Conservation (phyloP, 2,329 filamentous ascomycete genomes). For the Botrytis elliptica region DNA sequence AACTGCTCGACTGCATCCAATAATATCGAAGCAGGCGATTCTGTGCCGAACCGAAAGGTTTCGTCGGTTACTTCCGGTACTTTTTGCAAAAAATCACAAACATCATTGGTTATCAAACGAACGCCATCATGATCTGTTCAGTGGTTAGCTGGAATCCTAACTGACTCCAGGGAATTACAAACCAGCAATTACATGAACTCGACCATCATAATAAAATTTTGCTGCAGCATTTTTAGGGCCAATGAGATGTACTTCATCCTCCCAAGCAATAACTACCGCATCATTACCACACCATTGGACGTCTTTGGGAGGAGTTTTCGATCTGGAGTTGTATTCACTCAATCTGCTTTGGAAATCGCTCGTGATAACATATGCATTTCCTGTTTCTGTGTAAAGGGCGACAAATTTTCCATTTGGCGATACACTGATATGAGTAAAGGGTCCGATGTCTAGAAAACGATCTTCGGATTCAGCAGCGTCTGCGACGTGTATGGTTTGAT, state of each 20-base stretch:
- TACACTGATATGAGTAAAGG: constrained; percentile 85
- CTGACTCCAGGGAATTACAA: constrained; percentile 38
- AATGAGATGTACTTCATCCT: constrained; percentile 93
- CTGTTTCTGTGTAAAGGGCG: constrained; percentile 80
- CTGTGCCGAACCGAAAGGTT: constrained; percentile 84
- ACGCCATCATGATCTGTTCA: constrained; percentile 73
- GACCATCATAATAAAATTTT: constrained; percentile 85
- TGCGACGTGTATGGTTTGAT: constrained; percentile 78
- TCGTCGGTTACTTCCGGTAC: constrained; percentile 84
- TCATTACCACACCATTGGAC: constrained; percentile 97
- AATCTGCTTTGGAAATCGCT: constrained; percentile 92
- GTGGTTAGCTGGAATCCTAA: constrained; percentile 20
- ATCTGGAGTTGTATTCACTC: constrained; percentile 87
- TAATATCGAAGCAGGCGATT: constrained; percentile 86
- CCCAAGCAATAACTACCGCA: constrained; percentile 90
- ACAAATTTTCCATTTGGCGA: constrained; percentile 89
- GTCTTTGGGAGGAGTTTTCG: constrained; percentile 79
- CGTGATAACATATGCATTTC: constrained; percentile 87
- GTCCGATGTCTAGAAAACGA: constrained; percentile 83
- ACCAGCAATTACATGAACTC: constrained; percentile 85
- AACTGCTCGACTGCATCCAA: constrained; percentile 89
- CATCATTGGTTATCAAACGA: constrained; percentile 82
- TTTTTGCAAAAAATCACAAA: constrained; percentile 96
- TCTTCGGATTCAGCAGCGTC: constrained; percentile 91
- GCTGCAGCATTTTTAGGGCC: constrained; percentile 76